Evolutionary conservation across 2,329 filamentous ascomycete genomes (phyloP), one percentile per base, ranked within the genome.

Genomic region (Sporothrix brasiliensis): DNA sequence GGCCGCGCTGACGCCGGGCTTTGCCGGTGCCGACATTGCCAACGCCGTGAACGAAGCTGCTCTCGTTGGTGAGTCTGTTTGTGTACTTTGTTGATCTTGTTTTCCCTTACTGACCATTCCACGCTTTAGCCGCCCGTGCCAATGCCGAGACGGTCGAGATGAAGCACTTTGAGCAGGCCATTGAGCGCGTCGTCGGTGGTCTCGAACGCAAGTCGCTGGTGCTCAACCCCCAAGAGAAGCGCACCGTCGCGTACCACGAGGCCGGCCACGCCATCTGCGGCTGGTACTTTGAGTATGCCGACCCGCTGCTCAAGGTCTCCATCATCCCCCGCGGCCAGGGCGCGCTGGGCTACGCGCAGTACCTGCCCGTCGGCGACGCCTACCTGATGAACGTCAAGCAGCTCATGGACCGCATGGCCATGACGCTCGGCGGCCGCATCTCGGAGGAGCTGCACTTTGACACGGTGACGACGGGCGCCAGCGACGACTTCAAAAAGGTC

Each of bases 371-470:
- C 27, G 89, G 90, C 70, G 95, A 99, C 78, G 93, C 92, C 10
- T 98, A 98, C 80, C 87, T 99, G 74, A 95, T 99, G 94, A 97
- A 91, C 77, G 90, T 92, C 74, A 90, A 94, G 79, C 95, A 99
- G 82, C 86, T 99, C 54, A 97, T 98, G 92, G 95, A 99, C 80
- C 93, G 95, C 75, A 99, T 99, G 95, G 95, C 95, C 74, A 99
- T 99, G 95, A 97, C 94, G 2, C 89, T 99, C 69, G 95, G 94
- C 75, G 95, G 95, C 1, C 93, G 95, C 74, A 92, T 99, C 30
- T 95, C 91, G 24, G 95, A 99, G 82, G 95, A 99, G 81, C 83
- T 99, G 9, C 94, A 99, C 82, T 99, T 99, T 81, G 91, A 95
- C 47, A 97, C 93, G 0, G 95, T 99, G 24, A 99, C 95, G 1